Base-by-base conservation (phyloP, 805 yeast genomes). In the Wickerhamiella galacta region DNA sequence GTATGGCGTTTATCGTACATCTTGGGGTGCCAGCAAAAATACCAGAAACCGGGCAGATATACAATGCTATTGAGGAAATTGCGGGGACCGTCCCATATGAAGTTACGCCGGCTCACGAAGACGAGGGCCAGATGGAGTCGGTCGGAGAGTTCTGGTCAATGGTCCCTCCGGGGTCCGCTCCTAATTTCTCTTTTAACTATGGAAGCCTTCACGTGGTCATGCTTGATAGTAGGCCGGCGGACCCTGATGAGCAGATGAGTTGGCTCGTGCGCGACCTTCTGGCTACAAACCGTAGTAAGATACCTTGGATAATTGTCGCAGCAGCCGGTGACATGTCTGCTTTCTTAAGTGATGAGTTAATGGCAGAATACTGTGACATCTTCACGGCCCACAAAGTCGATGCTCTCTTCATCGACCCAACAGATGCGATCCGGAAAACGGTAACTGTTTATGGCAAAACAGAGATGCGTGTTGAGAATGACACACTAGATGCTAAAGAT, bases 221-320 rank as follows among this genome's bases (percentile, higher is more conserved):
- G 10, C 31, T 28, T 5, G 31, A 28, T 15, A 28, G 24, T 10
- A 24, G 19, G 7, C 28, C 28, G 14, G 24, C 16, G 7, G 7
- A 10, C 5, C 23, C 31, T 7, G 31, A 28, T 11, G 31, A 28
- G n/a, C 10, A 18, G 10, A 22, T 28, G 5, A 8, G 15, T 12
- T 31, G 33, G 33, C 28, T 31, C 22, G 24, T 20, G 28, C 20
- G 25, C n/a, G 33, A 31, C 19, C 33, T 31, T 23, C 18, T 8
- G 8, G 11, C 7, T 28, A 8, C 18, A 9, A 23, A 19, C 24
- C 25, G 35, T 6, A 25, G 14, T 6, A 20, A 8, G 11, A n/a
- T 4, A 6, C 26, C 35, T 4, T 22, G 20, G 19, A 27, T 29
- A 5, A 12, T 29, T 7, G 35, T 32, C 9, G 31, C 14, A 4